Percentiles rank a stretch among this genome's conserved stretches.
phyloP scores from a whole-genome alignment of 768 basidiomycete genomes.

The Mycena haematopus region DNA sequence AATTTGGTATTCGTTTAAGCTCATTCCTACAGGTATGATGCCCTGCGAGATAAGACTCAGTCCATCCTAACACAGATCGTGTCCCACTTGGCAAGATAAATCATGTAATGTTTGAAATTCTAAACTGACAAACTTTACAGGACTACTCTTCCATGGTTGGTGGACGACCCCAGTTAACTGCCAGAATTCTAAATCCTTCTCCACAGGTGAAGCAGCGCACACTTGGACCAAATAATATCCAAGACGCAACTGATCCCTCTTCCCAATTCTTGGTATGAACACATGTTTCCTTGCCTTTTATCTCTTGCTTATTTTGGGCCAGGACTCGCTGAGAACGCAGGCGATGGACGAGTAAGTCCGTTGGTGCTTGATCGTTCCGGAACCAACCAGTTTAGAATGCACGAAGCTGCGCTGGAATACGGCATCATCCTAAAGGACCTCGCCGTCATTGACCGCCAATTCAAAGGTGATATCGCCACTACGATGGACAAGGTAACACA shows the following conservation, averaged over 20 bases:
- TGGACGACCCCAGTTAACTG: background rate
- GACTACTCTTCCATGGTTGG: conserved; percentile 53
- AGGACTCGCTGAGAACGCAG: conserved; percentile 76
- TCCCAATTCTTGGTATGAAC: conserved; percentile 65
- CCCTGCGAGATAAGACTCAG: conserved; percentile 75
- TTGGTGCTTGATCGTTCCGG: background rate
- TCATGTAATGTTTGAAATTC: background rate
- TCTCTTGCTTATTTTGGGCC: background rate
- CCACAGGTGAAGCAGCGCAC: conserved; percentile 79
- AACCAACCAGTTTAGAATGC: conserved; percentile 47
- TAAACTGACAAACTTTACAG: background rate
- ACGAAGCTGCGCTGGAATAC: conserved; percentile 80
- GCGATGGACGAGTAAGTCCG: conserved; percentile 76
- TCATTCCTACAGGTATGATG: conserved; percentile 20
- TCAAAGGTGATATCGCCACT: background rate
- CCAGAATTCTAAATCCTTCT: conserved; percentile 2
- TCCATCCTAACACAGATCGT: conserved; percentile 88
- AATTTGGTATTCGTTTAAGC: background rate
- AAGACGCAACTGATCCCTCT: conserved; percentile 72
- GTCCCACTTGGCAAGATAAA: conserved; percentile 56
- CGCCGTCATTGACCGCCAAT: conserved; percentile 82
- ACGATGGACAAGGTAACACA: conserved; percentile 85
- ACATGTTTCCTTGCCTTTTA: too few relatives aligned
- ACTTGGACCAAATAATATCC: conserved; percentile 75
- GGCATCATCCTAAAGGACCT: conserved; percentile 85